Evolutionary conservation across 768 basidiomycete genomes (phyloP), one percentile per base, ranked within the genome.

Genomic region (Hypsizygus marmoreus): DNA sequence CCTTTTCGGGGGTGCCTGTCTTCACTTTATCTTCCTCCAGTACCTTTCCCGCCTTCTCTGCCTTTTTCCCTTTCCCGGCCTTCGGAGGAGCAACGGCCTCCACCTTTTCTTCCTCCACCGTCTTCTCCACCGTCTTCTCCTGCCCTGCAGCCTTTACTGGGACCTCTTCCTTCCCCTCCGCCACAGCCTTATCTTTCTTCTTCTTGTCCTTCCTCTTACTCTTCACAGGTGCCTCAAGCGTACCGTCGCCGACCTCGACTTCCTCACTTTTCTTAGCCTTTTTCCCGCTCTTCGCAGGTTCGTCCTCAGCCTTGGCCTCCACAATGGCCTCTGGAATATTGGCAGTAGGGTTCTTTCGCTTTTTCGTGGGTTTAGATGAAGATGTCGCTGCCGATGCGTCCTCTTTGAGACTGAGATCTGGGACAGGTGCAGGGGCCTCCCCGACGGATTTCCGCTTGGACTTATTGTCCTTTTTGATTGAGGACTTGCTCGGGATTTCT

Each of bases 401-500:
- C 20, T 47, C 39, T 13, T 13, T 17, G 9, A 39, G n/a, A 7
- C 29, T 23, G 4, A 34, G 40, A 37, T 55, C 47, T 6, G 47
- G 34, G 32, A 25, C 24, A 20, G 49, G 22, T 23, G 19, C 32
- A 14, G 45, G 17, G 14, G 39, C 28, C 19, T 49, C 54, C 12
- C 50, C 53, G n/a, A 34, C 35, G 26, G 55, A 47, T 46, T 64
- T 63, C 25, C 53, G 57, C 32, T 57, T 59, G 16, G 51, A 32
- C 32, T 56, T 61, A 34, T 60, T 65, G 43, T 53, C 51, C 35
- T 56, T 55, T 41, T 59, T 60, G 11, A 51, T 45, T 17, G 48
- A 40, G 12, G 42, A 24, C 13, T 49, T 52, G 13, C 34, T 49
- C 17, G 55, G 45, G 6, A 44, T 51, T 47, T 56, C 51, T 33